Percentiles rank a stretch among this genome's conserved stretches.
phyloP scores from a whole-genome alignment of 176 grass and related monocot genomes.

The Saccharum officinarum region DNA sequence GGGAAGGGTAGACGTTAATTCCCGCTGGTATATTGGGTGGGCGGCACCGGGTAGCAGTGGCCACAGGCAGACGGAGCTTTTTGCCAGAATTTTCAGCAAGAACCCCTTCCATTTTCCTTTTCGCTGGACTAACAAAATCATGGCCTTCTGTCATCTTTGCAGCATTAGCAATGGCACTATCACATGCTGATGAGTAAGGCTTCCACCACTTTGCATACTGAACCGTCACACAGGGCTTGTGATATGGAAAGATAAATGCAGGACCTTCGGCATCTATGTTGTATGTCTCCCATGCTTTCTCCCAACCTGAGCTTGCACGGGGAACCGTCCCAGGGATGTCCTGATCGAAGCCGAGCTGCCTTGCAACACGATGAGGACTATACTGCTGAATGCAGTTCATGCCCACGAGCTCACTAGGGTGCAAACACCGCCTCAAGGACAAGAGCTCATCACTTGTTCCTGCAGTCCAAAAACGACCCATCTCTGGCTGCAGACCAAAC shows the following conservation, averaged over 20 bases:
- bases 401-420: constrained; percentile 41
- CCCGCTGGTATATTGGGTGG: not conserved
- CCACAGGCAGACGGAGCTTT: not conserved
- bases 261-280: constrained; percentile 39
- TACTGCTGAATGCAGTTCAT: constrained; percentile 45
- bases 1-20: not conserved
- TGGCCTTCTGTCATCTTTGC: not conserved
- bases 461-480: not conserved
- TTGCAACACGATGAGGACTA: constrained; percentile 58
- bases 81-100: constrained; percentile 21
- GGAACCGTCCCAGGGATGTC: constrained; percentile 48
- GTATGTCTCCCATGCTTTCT: constrained; percentile 56
- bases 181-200: constrained; percentile 27
- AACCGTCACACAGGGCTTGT: constrained; percentile 34
- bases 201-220: constrained; percentile 60
- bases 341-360: constrained; percentile 75
- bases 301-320: constrained; percentile 34
- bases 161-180: not conserved
- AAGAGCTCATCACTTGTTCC: not conserved
- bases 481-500: constrained; percentile 1
- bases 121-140: constrained; percentile 15
- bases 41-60: not conserved
- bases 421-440: constrained; percentile 37
- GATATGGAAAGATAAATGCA: constrained; percentile 39
- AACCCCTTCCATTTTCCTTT: constrained; percentile 55